These are phyloP conservation scores for Buddleja alternifolia DNA, from an alignment of 257 asterid species.

Conservation along the genomic window DNA sequence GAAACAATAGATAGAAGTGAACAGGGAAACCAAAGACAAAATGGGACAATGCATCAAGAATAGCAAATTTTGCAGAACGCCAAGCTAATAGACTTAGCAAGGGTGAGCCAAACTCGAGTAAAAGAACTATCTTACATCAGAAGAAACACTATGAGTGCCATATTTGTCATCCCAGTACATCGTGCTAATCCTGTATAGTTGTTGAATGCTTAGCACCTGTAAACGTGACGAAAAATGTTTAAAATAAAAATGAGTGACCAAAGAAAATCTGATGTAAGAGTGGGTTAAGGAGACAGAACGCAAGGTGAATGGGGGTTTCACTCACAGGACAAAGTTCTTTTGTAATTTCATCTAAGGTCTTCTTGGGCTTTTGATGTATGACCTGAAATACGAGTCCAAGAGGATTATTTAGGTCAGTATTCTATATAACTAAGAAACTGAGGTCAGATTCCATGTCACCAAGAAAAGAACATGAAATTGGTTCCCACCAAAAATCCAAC, in stretches of 20 bases:
- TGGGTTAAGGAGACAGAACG: slow-evolving; percentile 10
- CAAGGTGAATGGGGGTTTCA: slow-evolving; percentile 19
- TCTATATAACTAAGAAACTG: slow-evolving; percentile 18
- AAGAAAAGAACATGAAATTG: slow-evolving; percentile 21
- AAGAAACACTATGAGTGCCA: slow-evolving; percentile 94
- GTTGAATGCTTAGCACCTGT: slow-evolving; percentile 97
- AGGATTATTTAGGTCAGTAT: slow-evolving; percentile 8
- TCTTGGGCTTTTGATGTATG: slow-evolving; percentile 98
- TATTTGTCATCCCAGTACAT: slow-evolving; percentile 99
- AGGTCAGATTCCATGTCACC: background rate
- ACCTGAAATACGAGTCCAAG: slow-evolving; percentile 58
- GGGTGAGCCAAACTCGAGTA: slow-evolving; percentile 16
- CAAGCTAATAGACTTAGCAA: background rate
- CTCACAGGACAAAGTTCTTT: slow-evolving; percentile 97
- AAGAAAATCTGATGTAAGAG: background rate
- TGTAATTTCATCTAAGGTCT: slow-evolving; percentile 82
- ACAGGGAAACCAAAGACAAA: slow-evolving; percentile 8
- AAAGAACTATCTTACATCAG: slow-evolving; percentile 70
- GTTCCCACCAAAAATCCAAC: slow-evolving; percentile 89
- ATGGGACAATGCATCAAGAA: background rate
- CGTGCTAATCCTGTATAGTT: slow-evolving; percentile 90
- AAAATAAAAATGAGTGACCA: slow-evolving; percentile 4
- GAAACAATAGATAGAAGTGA: slow-evolving; percentile 21
- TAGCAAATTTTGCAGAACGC: slow-evolving; percentile 10
- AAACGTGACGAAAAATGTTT: slow-evolving; percentile 22